phyloP scores from a whole-genome alignment of 352 stramenopile genomes.

The Phytophthora boehmeriae region DNA sequence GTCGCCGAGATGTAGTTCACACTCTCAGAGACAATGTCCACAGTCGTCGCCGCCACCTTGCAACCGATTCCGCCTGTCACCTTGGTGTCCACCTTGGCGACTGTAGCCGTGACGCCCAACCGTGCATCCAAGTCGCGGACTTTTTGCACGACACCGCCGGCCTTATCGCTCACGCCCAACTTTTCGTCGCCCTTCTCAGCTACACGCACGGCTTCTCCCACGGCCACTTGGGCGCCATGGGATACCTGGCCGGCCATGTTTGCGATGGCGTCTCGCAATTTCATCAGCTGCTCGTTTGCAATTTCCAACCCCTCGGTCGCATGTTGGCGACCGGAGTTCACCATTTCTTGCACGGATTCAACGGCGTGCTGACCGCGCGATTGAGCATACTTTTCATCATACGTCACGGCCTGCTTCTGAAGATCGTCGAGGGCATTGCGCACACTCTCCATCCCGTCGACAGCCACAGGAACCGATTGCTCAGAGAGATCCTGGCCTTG shows the following conservation, averaged over 20 bases:
- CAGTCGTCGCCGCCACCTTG: conserved; percentile 54
- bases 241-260: conserved; percentile 41
- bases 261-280: conserved; percentile 46
- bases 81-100: conserved; percentile 64
- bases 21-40: conserved; percentile 69
- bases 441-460: conserved; percentile 49
- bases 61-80: conserved; percentile 66
- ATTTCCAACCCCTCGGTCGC: conserved; percentile 66
- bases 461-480: conserved; percentile 46
- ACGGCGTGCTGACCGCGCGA: conserved; percentile 31
- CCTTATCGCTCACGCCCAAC: conserved; percentile 48
- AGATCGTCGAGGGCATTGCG: conserved; percentile 45
- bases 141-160: conserved; percentile 50
- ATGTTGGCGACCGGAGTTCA: conserved; percentile 58
- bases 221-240: conserved; percentile 32
- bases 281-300: conserved; percentile 54
- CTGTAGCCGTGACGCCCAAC: conserved; percentile 64
- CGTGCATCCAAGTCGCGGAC: conserved; percentile 62
- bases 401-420: conserved; percentile 49
- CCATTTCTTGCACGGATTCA: conserved; percentile 45
- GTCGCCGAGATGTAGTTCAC: conserved; percentile 75
- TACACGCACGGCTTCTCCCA: conserved; percentile 50
- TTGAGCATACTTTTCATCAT: conserved; percentile 60
- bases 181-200: conserved; percentile 64
- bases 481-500: conserved; percentile 41